Evolutionary conservation across 192 early-diverging fungal genomes (phyloP).

Genomic region (Coemansia sp.): DNA sequence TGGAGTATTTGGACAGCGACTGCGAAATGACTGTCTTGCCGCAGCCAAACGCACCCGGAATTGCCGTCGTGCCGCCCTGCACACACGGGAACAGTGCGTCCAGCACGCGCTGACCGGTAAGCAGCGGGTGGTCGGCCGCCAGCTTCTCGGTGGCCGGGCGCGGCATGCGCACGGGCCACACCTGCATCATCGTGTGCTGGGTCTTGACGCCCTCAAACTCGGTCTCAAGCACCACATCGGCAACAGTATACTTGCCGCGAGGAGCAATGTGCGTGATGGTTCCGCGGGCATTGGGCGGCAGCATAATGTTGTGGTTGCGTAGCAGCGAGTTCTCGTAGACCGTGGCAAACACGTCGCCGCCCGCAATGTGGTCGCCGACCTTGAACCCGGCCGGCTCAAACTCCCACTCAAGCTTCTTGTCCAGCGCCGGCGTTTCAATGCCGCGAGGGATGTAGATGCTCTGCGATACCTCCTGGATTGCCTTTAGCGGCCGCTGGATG

Average conservation of each 20-base stretch:
- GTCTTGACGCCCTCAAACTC: slow-evolving; percentile 96
- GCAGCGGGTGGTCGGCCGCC: slow-evolving; percentile 88
- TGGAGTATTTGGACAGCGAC: slow-evolving; percentile 98
- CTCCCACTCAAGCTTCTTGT: slow-evolving; percentile 87
- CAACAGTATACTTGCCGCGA: slow-evolving; percentile 87
- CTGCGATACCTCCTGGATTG: slow-evolving; percentile 86
- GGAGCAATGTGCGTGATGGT: slow-evolving; percentile 95
- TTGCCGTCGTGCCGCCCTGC: slow-evolving; percentile 98
- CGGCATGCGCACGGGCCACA: slow-evolving; percentile 96
- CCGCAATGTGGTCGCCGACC: slow-evolving; percentile 95
- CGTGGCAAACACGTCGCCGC: slow-evolving; percentile 93
- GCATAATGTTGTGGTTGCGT: slow-evolving; percentile 85
- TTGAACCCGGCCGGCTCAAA: slow-evolving; percentile 91
- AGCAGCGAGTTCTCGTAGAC: slow-evolving; percentile 96
- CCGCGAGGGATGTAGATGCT: slow-evolving; percentile 99
- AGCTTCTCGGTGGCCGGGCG: slow-evolving; percentile 94
- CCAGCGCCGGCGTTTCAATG: slow-evolving; percentile 95
- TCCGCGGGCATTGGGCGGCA: slow-evolving; percentile 89
- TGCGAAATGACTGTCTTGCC: slow-evolving; percentile 99
- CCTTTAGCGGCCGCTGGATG: slow-evolving; percentile 97
- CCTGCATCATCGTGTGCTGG: slow-evolving; percentile 94
- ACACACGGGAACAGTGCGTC: slow-evolving; percentile 99
- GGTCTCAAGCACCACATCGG: slow-evolving; percentile 87
- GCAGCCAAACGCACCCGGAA: slow-evolving; percentile 99
- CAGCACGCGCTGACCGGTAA: slow-evolving; percentile 98